Evolutionary conservation across 169 alveolate genomes (phyloP), one percentile per base, ranked within the genome.

Genomic region (Cryptosporidium baileyi): DNA sequence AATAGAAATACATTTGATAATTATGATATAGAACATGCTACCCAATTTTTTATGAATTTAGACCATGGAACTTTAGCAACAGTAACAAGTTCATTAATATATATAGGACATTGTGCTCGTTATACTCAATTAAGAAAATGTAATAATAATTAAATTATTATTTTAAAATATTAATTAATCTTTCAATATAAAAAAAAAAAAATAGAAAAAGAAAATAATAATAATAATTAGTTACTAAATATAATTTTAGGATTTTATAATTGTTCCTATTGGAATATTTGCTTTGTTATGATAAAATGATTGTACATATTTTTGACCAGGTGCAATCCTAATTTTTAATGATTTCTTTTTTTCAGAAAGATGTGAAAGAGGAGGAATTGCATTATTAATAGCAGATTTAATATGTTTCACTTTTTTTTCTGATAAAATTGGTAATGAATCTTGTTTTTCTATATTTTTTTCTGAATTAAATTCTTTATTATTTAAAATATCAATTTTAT

Each of bases 291-390:
- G 17, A 28, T 74, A 74, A 38, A 54, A 74, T 3, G 85, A 74
- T 26, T 74, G 85, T 15, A 43, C 85, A 54, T 74, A 74, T 51
- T 54, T 74, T 41, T 74, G 85, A 8, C 85, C 85, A n/a, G 85
- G 85, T 24, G 67, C 57, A 13, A 54, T 28, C 40, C 54, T 74
- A 7, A 51, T 1, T 22, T 9, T 4, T 32, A 57, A 15, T 3
- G 49, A 36, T 17, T 57, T 74, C 26, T 74, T 74, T 54, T 57
- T 40, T 13, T 52, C 45, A 5, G 60, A 36, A 6, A 57, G 34
- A 47, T 74, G 67, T 26, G 85, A 40, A 3, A 74, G 32, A 19
- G 85, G 85, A 15, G 85, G 85, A 11, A 74, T 19, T 11, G 28
- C 74, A 40, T 41, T 34, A 17, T 43, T 54, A 52, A 74, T 34